A percentile compares a stretch with the other conserved stretches of the same genome.
phyloP scores from a whole-genome alignment of 2,329 filamentous ascomycete species.

The Xylariales sp. region DNA sequence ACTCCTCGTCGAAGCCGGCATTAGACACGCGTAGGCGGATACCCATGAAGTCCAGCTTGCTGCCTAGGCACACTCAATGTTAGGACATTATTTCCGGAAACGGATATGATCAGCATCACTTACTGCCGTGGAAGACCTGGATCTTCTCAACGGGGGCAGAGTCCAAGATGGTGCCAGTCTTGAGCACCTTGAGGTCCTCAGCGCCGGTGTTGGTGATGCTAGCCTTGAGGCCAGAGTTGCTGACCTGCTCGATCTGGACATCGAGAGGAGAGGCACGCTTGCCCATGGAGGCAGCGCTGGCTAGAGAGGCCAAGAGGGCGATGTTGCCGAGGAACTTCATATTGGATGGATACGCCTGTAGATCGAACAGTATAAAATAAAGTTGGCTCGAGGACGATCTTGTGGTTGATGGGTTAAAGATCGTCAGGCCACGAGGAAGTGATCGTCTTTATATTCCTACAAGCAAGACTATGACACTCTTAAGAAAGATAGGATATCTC shows the following conservation, averaged over 20 bases:
- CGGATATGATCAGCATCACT: constrained; percentile 39
- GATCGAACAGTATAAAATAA: constrained; percentile 19
- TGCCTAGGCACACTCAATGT: constrained; percentile 27
- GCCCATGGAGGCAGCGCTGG: constrained; percentile 51
- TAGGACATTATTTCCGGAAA: neutral
- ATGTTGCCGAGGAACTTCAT: constrained; percentile 56
- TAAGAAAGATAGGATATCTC: constrained; percentile 30
- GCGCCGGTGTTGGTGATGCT: constrained; percentile 65
- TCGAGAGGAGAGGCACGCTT: constrained; percentile 57
- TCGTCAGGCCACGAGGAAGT: constrained; percentile 29
- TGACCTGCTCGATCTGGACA: constrained; percentile 59
- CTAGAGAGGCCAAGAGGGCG: constrained; percentile 52
- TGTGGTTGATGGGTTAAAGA: constrained; percentile 35
- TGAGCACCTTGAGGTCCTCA: constrained; percentile 62
- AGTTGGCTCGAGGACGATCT: constrained; percentile 39
- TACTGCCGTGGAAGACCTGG: constrained; percentile 60
- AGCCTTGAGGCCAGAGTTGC: constrained; percentile 66
- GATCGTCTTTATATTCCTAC: constrained; percentile 38
- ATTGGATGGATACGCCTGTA: constrained; percentile 38
- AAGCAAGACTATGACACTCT: constrained; percentile 1
- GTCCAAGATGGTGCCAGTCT: constrained; percentile 65
- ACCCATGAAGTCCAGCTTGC: constrained; percentile 54
- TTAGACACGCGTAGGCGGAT: constrained; percentile 63
- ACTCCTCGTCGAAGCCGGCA: constrained; percentile 56
- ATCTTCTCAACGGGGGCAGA: constrained; percentile 65